Percentiles rank a stretch among this genome's conserved stretches.
These are phyloP conservation scores for Pneumocystis murina DNA, from an alignment of 1,139 yeast species.

Conservation along the genomic window DNA sequence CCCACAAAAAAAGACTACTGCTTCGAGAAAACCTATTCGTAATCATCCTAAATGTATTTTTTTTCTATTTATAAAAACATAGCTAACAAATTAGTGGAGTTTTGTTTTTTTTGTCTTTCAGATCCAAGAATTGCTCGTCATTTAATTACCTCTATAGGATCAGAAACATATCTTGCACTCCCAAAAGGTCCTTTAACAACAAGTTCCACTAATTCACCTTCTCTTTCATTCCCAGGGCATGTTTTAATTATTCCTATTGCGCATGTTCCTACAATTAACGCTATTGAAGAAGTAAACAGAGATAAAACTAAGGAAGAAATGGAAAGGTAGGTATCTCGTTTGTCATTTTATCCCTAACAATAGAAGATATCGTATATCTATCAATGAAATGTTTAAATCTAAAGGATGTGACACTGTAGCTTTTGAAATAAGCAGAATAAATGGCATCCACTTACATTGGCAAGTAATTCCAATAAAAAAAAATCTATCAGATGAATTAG, in stretches of 20 bases:
- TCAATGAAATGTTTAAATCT: conserved; percentile 16
- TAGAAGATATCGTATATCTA: conserved; percentile 11
- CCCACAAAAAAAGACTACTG: conserved; percentile 13
- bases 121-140: conserved; percentile 68
- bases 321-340: conserved; percentile 6
- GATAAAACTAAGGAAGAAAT: conserved; percentile 26
- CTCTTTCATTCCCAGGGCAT: conserved; percentile 55
- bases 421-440: conserved; percentile 22
- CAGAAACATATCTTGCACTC: conserved; percentile 49
- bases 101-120: conserved; percentile 73
- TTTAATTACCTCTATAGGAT: conserved; percentile 64
- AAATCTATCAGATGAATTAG: conserved; percentile 12
- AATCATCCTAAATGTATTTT: conserved; percentile 14
- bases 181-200: conserved; percentile 78
- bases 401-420: conserved; percentile 16
- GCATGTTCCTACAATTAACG: conserved; percentile 41
- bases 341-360: background rate
- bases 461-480: conserved; percentile 24
- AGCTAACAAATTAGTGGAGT: conserved; percentile 30
- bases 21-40: conserved; percentile 6
- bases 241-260: conserved; percentile 70
- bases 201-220: conserved; percentile 24
- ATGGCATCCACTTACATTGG: conserved; percentile 25
- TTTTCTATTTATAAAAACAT: conserved; percentile 18
- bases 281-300: conserved; percentile 16